Base-by-base conservation (phyloP, 1,284 basidiomycete genomes). In the Cerrena zonata region DNA sequence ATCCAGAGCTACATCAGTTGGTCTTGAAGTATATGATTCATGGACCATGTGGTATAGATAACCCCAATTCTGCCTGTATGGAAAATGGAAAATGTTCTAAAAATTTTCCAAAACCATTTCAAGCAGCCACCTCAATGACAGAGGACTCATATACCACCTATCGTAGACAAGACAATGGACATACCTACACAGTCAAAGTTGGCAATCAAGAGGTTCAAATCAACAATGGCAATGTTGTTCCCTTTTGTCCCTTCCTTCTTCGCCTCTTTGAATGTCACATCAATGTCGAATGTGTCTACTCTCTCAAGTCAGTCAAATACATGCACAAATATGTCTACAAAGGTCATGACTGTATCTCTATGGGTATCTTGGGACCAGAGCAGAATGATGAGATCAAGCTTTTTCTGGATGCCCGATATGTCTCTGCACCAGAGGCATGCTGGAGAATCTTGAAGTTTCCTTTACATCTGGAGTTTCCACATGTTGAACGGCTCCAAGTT, bases 251-350 rank as follows among this genome's bases (percentile, higher is more conserved):
- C 0, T 66, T 58, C 39, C 57, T 73, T 1, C 53, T 52, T 3
- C 52, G 56, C 2, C 53, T 60, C 13, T 74, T 65, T 42, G 39
- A 69, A 21, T 76, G 76, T 50, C 77, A 81, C 53, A 75, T 79
- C 53, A 79, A 81, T 53, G 56, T 74, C 0, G 71, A 76, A 49
- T 65, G 68, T 44, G 62, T 60, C 1, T 52, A 61, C 3, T 62
- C 60, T 0, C 51, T 75, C n/a, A 52, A 48, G 0, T 61, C 69
- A 0, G 49, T 73, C 53, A 75, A 77, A 53, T 78, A 78, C 53
- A 51, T 69, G 4, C 67, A 69, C 61, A 78, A 78, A 52, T 78
- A 78, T 53, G 64, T 76, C 37, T 65, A 72, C 52, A 79, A 79
- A 54, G 76, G 77, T 0, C 48, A 56, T 21, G 74, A 78, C 56